Base-by-base conservation (phyloP, 208 protist species). In the Zelonia costaricensis region DNA sequence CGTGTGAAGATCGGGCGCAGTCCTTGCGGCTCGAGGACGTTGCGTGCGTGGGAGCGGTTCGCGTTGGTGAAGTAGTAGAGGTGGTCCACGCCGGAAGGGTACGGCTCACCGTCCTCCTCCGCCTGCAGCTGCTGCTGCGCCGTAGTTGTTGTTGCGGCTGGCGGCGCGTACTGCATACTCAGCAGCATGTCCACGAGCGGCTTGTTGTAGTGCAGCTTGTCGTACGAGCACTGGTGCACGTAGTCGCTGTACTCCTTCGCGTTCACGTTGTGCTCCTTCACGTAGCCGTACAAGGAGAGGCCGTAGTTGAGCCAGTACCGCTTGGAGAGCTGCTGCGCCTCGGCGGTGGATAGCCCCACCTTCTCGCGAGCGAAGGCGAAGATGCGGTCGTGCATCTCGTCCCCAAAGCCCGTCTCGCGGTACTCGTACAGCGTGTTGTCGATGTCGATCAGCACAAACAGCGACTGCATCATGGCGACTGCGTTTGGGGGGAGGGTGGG, bases 11-110 rank as follows among this genome's bases (percentile, higher is more conserved):
- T 48, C 8, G 68, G 56, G 12, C 77, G 68, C 22, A 93, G 72
- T 0, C 79, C 84, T 13, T 91, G 56, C 12, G 61, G 40, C 12
- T 74, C 60, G 8, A 93, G 61, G 8, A 86, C 73, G 1, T 56
- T 75, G 4, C 58, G 58, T 18, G 87, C 84, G 59, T 93, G 84
- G 3, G 65, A 36, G 15, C 69, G 53, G 48, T 81, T 74, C 25
- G 84, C 87, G 38, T 91, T 93, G 16, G 83, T 93, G 35, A 85
- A 89, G 71, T 77, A 90, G 59, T 83, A 88, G 13, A 93, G 56
- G 53, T 91, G 77, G 42, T 82, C 69, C 16, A 70, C 52, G 4
- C 62, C 63, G 23, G 35, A 51, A 1, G n/a, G 22, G 4, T 4
- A 1, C 42, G 12, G 18, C 2, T 40, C 9, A 25, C 18, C 15